Percentiles rank a stretch among this genome's conserved stretches.
Conservation (phyloP, 495 filamentous ascomycete species). For the Ramalina peruviana region DNA sequence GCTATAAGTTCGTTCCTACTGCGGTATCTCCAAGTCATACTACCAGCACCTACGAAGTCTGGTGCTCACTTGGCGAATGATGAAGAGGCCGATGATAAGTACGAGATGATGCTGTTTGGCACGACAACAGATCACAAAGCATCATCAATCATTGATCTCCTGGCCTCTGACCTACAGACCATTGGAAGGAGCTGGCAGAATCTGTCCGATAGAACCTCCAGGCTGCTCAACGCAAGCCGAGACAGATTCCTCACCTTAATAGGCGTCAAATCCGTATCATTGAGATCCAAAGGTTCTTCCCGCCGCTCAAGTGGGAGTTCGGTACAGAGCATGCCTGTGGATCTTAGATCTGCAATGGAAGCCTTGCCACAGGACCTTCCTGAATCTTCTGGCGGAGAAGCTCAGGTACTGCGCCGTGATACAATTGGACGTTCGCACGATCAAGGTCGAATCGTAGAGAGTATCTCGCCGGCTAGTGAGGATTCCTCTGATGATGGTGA, state of each 20-base stretch:
- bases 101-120: not conserved
- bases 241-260: not conserved
- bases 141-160: not conserved
- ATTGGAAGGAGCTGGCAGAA: constrained; percentile 6
- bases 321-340: not conserved
- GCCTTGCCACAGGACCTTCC: not conserved
- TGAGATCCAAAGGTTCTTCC: no score
- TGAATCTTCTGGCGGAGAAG: not conserved
- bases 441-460: no score
- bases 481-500: no score
- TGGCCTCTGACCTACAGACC: constrained; percentile 9
- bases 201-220: not conserved
- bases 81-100: constrained; percentile 28
- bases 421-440: no score
- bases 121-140: not conserved
- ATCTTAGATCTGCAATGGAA: not conserved
- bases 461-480: no score
- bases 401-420: no score
- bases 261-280: not conserved
- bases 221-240: not conserved
- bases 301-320: not conserved
- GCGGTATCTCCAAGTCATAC: not conserved
- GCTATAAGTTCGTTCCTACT: no score
- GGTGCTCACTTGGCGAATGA: not conserved
- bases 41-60: not conserved